Base-by-base conservation (phyloP, 768 basidiomycete genomes). In the Collybiopsis confluens region DNA sequence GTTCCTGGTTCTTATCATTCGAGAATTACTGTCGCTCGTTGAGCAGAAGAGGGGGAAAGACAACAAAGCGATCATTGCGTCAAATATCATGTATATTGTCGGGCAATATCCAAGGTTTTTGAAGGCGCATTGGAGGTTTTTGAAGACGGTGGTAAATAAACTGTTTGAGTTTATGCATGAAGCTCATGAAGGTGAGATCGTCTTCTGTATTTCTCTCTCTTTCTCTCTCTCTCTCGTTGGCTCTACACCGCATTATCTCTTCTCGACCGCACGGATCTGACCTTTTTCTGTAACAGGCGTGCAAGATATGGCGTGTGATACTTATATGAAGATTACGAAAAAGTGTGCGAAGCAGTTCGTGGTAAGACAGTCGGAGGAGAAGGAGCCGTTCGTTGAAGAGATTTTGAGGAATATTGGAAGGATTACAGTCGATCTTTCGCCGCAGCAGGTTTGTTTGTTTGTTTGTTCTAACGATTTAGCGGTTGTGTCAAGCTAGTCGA, bases 291-390 rank as follows among this genome's bases (percentile, higher is more conserved):
- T 40, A 56, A 36, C 58, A 83, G 83, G 85, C 67, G 88, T 90
- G n/a, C 88, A 90, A 66, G 88, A 90, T 71, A 90, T 90, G 88
- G 88, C 88, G 7, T 90, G 88, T 69, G 88, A 90, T 59, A 90
- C 88, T 0, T 90, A 90, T 68, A 89, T 90, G 73, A 90, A 89
- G 69, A 90, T 90, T 56, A 86, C 88, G 24, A 88, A 90, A 60
- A 89, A 89, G 64, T 89, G 88, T 65, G 73, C 84, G 40, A 72
- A 88, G 45, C 88, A 90, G 65, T 90, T 90, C 56, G 85, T 90
- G 57, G 85, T 90, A 79, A 86, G 86, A 64, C 88, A 90, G 62
- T 78, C 85, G 2, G 85, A 84, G 54, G 88, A 90, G 67, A 78
- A 76, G 51, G 88, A 90, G 63, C 88, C 88, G 1, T 90, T 90